Percentiles rank a stretch among this genome's conserved stretches.
Conservation (phyloP, 2,329 filamentous ascomycete genomes). For the Diaporthe sp. region DNA sequence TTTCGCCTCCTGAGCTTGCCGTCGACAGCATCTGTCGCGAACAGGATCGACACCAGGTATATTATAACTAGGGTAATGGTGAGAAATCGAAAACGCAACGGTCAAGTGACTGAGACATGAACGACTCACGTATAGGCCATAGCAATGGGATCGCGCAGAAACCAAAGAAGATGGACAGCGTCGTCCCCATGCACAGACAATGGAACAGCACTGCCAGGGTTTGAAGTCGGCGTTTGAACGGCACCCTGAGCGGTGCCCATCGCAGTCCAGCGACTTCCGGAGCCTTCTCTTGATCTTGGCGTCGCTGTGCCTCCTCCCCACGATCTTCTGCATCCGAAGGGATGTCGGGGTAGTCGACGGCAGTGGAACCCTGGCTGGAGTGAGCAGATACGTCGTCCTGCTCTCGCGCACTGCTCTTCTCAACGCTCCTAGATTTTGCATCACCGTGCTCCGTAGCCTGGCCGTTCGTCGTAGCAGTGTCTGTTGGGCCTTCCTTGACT, state of each 20-base stretch:
- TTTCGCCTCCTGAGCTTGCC: constrained; percentile 82
- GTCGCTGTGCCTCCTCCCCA: constrained; percentile 25
- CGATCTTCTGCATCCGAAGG: constrained; percentile 22
- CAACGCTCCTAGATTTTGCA: neutral
- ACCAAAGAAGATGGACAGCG: constrained; percentile 87
- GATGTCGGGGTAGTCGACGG: constrained; percentile 38
- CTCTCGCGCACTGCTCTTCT: neutral
- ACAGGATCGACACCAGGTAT: constrained; percentile 86
- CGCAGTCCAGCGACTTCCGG: constrained; percentile 69
- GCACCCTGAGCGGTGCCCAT: constrained; percentile 85
- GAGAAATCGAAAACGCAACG: neutral
- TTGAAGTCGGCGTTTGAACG: constrained; percentile 78
- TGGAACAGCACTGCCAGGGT: constrained; percentile 84
- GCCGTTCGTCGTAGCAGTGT: neutral
- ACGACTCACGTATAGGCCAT: constrained; percentile 74
- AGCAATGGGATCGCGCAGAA: constrained; percentile 90
- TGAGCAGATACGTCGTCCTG: constrained; percentile 14
- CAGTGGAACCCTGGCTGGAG: constrained; percentile 34
- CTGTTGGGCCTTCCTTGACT: constrained; percentile 31
- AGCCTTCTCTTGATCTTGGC: constrained; percentile 31
- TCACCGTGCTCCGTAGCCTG: neutral
- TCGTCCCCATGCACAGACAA: constrained; percentile 76
- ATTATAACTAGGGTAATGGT: constrained; percentile 60
- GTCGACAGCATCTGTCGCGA: constrained; percentile 82
- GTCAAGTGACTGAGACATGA: no score